Conservation (phyloP, 1,284 basidiomycete genomes). For the Fomitopsis betulina region DNA sequence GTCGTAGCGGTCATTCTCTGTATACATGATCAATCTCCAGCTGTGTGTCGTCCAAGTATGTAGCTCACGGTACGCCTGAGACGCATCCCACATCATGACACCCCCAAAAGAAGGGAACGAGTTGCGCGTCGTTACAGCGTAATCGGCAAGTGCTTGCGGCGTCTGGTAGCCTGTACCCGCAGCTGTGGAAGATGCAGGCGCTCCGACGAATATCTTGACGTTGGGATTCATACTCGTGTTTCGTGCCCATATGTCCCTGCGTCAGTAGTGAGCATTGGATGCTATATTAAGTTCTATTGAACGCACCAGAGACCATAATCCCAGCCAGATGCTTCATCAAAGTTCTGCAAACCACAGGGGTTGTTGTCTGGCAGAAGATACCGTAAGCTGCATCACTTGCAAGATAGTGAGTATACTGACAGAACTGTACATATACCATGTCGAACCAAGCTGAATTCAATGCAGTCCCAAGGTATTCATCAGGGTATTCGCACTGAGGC, state of each 20-base stretch:
- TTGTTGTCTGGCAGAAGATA: slow-evolving; percentile 43
- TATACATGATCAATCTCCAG: neutral
- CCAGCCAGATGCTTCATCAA: slow-evolving; percentile 39
- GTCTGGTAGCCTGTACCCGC: slow-evolving; percentile 53
- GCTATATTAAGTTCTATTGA: too few relatives aligned
- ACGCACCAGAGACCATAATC: slow-evolving; percentile 48
- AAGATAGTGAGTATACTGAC: slow-evolving; percentile 19
- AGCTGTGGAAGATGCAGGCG: slow-evolving; percentile 52
- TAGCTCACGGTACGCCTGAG: slow-evolving; percentile 57
- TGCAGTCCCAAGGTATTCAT: slow-evolving; percentile 45
- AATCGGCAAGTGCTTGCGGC: slow-evolving; percentile 41
- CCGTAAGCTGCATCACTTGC: neutral
- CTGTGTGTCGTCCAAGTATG: neutral
- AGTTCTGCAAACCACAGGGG: slow-evolving; percentile 42
- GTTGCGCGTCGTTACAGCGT: slow-evolving; percentile 50
- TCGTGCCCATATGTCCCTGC: slow-evolving; percentile 59
- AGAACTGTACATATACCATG: slow-evolving; percentile 53
- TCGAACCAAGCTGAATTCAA: slow-evolving; percentile 52
- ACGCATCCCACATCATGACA: slow-evolving; percentile 71
- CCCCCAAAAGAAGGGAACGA: slow-evolving; percentile 70
- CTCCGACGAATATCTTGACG: slow-evolving; percentile 59
- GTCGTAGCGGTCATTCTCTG: slow-evolving; percentile 60
- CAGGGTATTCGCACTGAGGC: slow-evolving; percentile 51
- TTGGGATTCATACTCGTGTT: slow-evolving; percentile 50
- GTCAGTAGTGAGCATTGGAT: neutral